Evolutionary conservation across 495 filamentous ascomycete species (phyloP).

Genomic region (Daldinia vernicosa): DNA sequence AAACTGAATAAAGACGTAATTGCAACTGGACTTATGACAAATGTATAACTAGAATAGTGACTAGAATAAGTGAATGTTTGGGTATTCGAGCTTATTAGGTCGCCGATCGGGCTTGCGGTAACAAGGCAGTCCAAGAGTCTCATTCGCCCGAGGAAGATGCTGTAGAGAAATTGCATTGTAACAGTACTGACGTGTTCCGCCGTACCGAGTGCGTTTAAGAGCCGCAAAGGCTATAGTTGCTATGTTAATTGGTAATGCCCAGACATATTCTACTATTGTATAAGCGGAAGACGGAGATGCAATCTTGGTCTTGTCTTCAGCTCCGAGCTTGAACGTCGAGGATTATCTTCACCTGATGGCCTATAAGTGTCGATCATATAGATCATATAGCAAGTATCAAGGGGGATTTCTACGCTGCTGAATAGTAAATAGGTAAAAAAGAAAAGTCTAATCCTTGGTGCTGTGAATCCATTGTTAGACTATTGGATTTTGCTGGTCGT

Average conservation of each 20-base stretch:
- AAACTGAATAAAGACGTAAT: slow-evolving; percentile 5
- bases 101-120: slow-evolving; percentile 38
- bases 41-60: slow-evolving; percentile 8
- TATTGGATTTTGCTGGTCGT: slow-evolving; percentile 32
- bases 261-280: not conserved
- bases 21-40: slow-evolving; percentile 7
- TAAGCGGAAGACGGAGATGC: slow-evolving; percentile 15
- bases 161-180: slow-evolving; percentile 39
- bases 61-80: slow-evolving; percentile 12
- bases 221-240: slow-evolving; percentile 15
- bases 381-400: slow-evolving; percentile 37
- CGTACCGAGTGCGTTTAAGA: slow-evolving; percentile 8
- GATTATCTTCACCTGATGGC: slow-evolving; percentile 24
- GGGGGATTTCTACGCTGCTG: not conserved
- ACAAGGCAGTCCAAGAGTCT: slow-evolving; percentile 31
- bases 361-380: slow-evolving; percentile 43
- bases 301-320: slow-evolving; percentile 22
- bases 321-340: slow-evolving; percentile 29
- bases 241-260: slow-evolving; percentile 10
- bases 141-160: slow-evolving; percentile 29
- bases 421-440: not conserved
- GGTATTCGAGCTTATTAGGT: slow-evolving; percentile 34
- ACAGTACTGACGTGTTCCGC: slow-evolving; percentile 35
- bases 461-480: slow-evolving; percentile 18
- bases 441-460: slow-evolving; percentile 7